Evolutionary conservation across 2,329 filamentous ascomycete species (phyloP).

Genomic region (Malbranchea zuffiana): DNA sequence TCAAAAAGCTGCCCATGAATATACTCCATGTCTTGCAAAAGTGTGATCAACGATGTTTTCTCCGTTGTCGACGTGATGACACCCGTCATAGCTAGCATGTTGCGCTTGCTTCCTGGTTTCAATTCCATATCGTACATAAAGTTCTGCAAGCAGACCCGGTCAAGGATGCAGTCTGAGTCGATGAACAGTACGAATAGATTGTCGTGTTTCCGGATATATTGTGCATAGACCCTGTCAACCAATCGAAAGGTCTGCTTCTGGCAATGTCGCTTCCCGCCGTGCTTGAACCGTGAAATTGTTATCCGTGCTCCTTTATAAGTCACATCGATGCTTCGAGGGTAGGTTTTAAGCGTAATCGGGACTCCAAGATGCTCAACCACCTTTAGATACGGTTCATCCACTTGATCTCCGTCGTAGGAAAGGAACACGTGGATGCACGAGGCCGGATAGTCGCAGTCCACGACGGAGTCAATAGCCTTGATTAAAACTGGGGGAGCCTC

Average conservation of each 20-base stretch:
- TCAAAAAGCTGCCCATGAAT: constrained; percentile 95
- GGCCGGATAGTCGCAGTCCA: constrained; percentile 85
- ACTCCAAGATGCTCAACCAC: constrained; percentile 79
- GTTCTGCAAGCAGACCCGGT: constrained; percentile 84
- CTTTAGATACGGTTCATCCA: constrained; percentile 79
- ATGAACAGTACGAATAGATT: constrained; percentile 94
- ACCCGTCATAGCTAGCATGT: constrained; percentile 96
- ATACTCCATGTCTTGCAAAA: constrained; percentile 97
- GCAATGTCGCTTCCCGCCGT: constrained; percentile 87
- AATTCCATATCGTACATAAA: constrained; percentile 99
- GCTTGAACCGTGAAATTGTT: constrained; percentile 82
- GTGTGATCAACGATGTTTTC: constrained; percentile 77
- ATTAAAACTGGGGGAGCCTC: constrained; percentile 76
- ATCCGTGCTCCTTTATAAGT: constrained; percentile 71
- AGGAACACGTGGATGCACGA: constrained; percentile 90
- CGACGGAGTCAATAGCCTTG: constrained; percentile 79
- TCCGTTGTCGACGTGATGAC: constrained; percentile 91
- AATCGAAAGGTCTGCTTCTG: constrained; percentile 89
- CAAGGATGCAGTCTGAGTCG: constrained; percentile 91
- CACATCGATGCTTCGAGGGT: constrained; percentile 84
- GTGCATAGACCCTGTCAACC: constrained; percentile 81
- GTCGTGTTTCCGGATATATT: constrained; percentile 78
- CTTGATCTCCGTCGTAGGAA: constrained; percentile 83
- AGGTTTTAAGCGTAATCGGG: constrained; percentile 61
- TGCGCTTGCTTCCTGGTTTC: constrained; percentile 78